These are phyloP conservation scores for Nymphaea thermarum DNA, from an alignment of 164 flowering plant species.

Conservation along the genomic window DNA sequence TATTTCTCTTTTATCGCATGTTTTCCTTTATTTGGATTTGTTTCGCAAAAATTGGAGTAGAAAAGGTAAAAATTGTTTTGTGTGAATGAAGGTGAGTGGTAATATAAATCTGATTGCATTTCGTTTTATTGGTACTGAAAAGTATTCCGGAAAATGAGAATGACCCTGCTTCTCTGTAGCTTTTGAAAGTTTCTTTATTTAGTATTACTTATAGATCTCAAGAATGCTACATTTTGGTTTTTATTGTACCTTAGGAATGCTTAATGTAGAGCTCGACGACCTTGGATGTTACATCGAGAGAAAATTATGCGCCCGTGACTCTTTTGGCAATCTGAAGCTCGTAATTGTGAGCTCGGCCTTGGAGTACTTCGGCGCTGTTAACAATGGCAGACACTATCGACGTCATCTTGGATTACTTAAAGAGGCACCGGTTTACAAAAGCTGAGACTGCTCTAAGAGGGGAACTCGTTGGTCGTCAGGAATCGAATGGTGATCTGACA, in stretches of 20 bases:
- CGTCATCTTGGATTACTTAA: slow-evolving; percentile 56
- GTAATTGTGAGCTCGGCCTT: neutral
- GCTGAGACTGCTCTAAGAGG: slow-evolving; percentile 86
- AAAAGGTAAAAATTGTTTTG: neutral
- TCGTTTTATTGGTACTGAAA: neutral
- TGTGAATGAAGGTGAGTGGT: neutral
- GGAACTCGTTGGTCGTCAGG: slow-evolving; percentile 29
- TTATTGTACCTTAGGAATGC: too few species aligned
- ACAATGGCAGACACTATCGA: slow-evolving; percentile 58
- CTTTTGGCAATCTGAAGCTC: neutral
- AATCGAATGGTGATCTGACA: neutral
- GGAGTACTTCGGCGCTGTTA: neutral
- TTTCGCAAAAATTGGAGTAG: neutral
- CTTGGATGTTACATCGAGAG: too few species aligned
- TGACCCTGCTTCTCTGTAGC: neutral
- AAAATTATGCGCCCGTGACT: neutral
- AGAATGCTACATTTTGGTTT: too few species aligned
- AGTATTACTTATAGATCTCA: neutral
- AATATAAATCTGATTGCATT: neutral
- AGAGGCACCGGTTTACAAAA: slow-evolving; percentile 45
- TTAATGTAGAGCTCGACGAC: too few species aligned
- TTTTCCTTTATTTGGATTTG: too few species aligned
- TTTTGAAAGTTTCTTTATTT: too few species aligned
- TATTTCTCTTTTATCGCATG: neutral
- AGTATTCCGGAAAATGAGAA: neutral